phyloP scores from a whole-genome alignment of 805 yeast genomes.

The Hanseniaspora clermontiae region DNA sequence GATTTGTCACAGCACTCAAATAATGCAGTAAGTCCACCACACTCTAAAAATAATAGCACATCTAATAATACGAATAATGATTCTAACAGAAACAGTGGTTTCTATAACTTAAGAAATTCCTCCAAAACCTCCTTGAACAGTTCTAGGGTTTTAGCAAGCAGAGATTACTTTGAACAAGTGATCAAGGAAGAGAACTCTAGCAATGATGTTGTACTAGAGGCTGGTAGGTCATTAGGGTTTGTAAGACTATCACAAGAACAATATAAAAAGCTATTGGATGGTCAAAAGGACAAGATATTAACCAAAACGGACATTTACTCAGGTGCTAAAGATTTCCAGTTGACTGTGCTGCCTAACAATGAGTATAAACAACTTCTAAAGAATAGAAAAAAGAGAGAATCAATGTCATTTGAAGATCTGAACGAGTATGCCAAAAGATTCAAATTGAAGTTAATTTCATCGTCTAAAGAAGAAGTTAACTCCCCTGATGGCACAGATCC shows the following conservation, averaged over 20 bases:
- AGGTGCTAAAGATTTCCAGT: constrained; percentile 32
- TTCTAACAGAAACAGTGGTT: constrained; percentile 8
- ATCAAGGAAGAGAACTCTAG: constrained; percentile 21
- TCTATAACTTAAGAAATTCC: background rate
- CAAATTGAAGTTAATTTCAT: constrained; percentile 29
- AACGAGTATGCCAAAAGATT: constrained; percentile 27
- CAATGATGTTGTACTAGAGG: constrained; percentile 24
- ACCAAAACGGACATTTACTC: constrained; percentile 27
- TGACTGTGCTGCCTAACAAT: constrained; percentile 34
- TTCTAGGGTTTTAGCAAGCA: constrained; percentile 27
- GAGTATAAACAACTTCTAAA: constrained; percentile 32
- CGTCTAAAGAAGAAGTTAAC: background rate
- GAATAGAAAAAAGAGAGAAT: constrained; percentile 19
- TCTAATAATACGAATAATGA: constrained; percentile 11
- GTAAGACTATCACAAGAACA: constrained; percentile 28
- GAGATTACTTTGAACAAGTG: constrained; percentile 28
- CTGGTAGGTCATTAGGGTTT: constrained; percentile 27
- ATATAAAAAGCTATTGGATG: constrained; percentile 24
- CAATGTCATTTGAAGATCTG: constrained; percentile 25
- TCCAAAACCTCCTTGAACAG: constrained; percentile 2
- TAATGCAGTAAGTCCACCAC: constrained; percentile 10
- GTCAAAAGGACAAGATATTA: constrained; percentile 24
- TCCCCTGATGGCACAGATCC: background rate
- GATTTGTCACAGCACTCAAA: constrained; percentile 1
- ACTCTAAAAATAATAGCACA: constrained; percentile 6